A percentile compares a stretch with the other conserved stretches of the same genome.
Conservation (phyloP, 192 early-diverging fungal species). For the Coemansia sp. region DNA sequence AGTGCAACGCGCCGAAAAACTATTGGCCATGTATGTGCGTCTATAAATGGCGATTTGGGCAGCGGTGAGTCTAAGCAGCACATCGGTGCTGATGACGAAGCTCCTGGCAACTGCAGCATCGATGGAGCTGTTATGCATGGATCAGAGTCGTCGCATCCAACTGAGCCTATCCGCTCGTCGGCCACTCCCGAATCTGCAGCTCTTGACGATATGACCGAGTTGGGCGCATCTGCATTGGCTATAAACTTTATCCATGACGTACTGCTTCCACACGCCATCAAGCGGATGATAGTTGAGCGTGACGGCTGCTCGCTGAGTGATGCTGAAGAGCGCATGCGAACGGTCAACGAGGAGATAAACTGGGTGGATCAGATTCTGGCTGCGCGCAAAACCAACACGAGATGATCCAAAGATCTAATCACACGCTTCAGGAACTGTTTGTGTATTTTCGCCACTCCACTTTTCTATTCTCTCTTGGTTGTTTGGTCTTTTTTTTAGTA, state of each 20-base stretch:
- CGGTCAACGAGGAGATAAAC: constrained; percentile 25
- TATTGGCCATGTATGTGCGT: too few relatives aligned
- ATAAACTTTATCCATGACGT: constrained; percentile 53
- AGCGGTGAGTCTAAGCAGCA: not conserved
- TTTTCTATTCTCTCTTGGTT: not conserved
- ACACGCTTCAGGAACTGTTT: not conserved
- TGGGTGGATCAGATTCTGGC: constrained; percentile 57
- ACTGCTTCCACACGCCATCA: constrained; percentile 53
- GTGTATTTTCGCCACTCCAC: not conserved
- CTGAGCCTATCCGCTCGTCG: constrained; percentile 3
- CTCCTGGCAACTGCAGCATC: not conserved
- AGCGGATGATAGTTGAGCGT: constrained; percentile 32
- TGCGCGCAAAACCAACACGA: constrained; percentile 14
- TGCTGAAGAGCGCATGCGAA: constrained; percentile 36
- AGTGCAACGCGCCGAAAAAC: not conserved
- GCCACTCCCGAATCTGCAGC: not conserved
- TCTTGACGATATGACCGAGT: constrained; percentile 3
- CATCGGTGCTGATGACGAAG: not conserved
- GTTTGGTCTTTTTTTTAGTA: not conserved
- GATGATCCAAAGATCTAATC: not conserved
- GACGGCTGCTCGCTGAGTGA: constrained; percentile 46
- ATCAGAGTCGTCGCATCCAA: constrained; percentile 10
- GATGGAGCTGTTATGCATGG: not conserved
- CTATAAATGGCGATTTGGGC: not conserved
- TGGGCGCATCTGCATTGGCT: constrained; percentile 16